Percentiles rank a stretch among this genome's conserved stretches.
Evolutionary conservation across 768 basidiomycete genomes (phyloP).

Genomic region (Daedaleopsis sinensis): DNA sequence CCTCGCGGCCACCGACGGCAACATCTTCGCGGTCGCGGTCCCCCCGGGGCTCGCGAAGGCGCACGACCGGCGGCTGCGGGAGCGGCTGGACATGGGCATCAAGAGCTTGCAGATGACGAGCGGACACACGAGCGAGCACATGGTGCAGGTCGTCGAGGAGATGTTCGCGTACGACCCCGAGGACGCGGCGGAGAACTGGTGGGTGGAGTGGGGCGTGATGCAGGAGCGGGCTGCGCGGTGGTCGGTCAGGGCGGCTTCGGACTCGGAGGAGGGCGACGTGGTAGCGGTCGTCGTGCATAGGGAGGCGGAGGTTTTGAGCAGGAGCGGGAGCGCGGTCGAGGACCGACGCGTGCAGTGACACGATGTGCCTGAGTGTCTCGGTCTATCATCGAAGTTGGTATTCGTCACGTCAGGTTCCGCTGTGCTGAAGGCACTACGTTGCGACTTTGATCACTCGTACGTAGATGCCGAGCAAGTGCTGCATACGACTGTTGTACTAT

Average conservation of each 20-base stretch:
- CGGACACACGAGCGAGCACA: constrained; percentile 7
- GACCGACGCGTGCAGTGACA: too few relatives aligned
- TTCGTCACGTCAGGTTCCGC: too few relatives aligned
- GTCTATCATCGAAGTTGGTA: too few relatives aligned
- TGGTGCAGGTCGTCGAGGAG: constrained; percentile 15
- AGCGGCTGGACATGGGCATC: constrained; percentile 8
- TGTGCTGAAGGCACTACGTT: too few relatives aligned
- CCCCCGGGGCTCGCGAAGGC: constrained; percentile 25
- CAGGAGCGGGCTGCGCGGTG: constrained; percentile 24
- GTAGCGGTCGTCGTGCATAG: too few relatives aligned
- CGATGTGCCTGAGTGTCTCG: too few relatives aligned
- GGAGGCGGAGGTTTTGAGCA: too few relatives aligned
- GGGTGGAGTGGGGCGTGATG: constrained; percentile 31
- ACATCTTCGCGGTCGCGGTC: constrained; percentile 25
- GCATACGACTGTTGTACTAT: too few relatives aligned
- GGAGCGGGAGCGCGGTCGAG: too few relatives aligned
- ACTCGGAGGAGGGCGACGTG: too few relatives aligned
- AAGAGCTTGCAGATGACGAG: neutral
- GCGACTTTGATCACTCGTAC: too few relatives aligned
- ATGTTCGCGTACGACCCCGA: constrained; percentile 32
- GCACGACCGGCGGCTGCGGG: constrained; percentile 12
- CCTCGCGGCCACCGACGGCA: constrained; percentile 18
- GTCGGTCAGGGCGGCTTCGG: neutral
- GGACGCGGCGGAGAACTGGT: constrained; percentile 31
- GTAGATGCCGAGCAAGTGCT: too few relatives aligned